These are phyloP conservation scores for Suhomyces faveliae DNA, from an alignment of 805 yeast species.

Conservation along the genomic window DNA sequence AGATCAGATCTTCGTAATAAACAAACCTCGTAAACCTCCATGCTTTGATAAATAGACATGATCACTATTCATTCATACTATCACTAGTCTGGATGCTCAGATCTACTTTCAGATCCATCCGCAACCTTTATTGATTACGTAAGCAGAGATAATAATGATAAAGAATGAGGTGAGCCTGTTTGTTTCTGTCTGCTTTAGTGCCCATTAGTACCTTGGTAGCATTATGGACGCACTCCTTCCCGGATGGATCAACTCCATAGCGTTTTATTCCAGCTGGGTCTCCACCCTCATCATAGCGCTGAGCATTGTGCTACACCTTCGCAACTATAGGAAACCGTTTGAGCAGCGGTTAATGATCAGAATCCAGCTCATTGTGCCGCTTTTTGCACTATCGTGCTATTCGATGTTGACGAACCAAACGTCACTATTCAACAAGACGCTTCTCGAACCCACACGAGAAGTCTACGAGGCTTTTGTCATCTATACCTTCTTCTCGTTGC, in stretches of 20 bases:
- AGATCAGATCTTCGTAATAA: no score
- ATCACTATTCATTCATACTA: not conserved
- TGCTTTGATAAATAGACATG: no score
- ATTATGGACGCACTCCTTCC: conserved; percentile 11
- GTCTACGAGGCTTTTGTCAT: conserved; percentile 95
- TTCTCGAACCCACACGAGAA: conserved; percentile 76
- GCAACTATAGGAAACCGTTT: conserved; percentile 81
- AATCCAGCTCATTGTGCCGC: conserved; percentile 77
- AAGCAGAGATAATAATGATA: not conserved
- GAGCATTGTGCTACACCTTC: conserved; percentile 33
- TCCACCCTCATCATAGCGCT: conserved; percentile 22
- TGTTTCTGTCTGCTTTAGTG: not conserved
- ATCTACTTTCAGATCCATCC: not conserved
- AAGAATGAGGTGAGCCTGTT: no score
- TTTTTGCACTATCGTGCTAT: conserved; percentile 73
- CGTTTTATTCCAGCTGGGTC: conserved; percentile 21
- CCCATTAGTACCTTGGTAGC: not conserved
- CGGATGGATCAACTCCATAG: conserved; percentile 17
- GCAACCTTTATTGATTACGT: not conserved
- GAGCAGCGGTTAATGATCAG: conserved; percentile 85
- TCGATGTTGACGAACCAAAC: conserved; percentile 48
- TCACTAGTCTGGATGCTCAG: no score
- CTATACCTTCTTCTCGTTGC: conserved; percentile 82
- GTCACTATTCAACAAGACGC: conserved; percentile 38
- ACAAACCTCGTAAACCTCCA: no score